Evolutionary conservation across 306 rosid species (phyloP).

Genomic region (Inga laurina): DNA sequence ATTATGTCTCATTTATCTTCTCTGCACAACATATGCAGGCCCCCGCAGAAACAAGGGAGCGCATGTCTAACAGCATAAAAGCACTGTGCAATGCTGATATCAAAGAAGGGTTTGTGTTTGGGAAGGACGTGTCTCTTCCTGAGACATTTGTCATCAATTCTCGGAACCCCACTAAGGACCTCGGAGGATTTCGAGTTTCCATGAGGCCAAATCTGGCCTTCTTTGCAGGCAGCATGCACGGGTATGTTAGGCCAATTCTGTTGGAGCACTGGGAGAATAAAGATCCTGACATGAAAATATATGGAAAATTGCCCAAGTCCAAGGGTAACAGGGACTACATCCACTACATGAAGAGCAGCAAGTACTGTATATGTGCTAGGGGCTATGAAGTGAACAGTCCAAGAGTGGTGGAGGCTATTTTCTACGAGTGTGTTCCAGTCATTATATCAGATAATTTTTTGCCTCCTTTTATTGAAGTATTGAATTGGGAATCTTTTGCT

Average conservation of each 20-base stretch:
- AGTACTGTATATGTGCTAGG: constrained; percentile 89
- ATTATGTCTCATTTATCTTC: background rate
- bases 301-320: constrained; percentile 51
- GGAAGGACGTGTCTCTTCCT: constrained; percentile 88
- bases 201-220: constrained; percentile 68
- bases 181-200: constrained; percentile 70
- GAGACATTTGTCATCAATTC: constrained; percentile 60
- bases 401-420: constrained; percentile 86
- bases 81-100: constrained; percentile 89
- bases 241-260: constrained; percentile 72
- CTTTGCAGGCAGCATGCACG: constrained; percentile 88
- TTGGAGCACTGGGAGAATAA: constrained; percentile 83
- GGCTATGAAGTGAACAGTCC: constrained; percentile 97
- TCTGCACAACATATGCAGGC: constrained; percentile 57
- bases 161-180: constrained; percentile 50
- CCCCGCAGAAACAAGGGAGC: constrained; percentile 61
- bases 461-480: constrained; percentile 80
- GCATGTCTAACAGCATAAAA: constrained; percentile 69
- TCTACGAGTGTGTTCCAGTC: constrained; percentile 83
- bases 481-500: constrained; percentile 91
- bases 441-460: constrained; percentile 89
- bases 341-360: constrained; percentile 86
- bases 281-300: constrained; percentile 93
- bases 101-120: constrained; percentile 77
- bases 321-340: constrained; percentile 60